phyloP scores from a whole-genome alignment of 176 grass and related monocot genomes.

The Eremochloa ophiuroides region DNA sequence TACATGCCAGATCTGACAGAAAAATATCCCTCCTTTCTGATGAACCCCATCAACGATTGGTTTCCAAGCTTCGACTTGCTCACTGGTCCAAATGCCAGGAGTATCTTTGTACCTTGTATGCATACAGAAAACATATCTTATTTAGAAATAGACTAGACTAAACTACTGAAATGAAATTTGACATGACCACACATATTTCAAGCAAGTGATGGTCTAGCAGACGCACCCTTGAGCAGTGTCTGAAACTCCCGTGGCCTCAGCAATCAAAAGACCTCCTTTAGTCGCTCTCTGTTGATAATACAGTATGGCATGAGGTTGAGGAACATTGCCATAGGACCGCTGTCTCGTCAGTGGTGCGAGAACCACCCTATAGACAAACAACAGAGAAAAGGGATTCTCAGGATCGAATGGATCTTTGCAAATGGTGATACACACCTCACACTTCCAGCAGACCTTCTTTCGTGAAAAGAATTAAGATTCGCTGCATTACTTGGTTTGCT shows the following conservation, averaged over 20 bases:
- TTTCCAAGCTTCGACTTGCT: conserved; percentile 82
- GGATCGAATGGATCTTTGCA: conserved; percentile 14
- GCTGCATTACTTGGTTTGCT: not conserved
- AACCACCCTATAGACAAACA: conserved; percentile 33
- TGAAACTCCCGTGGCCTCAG: conserved; percentile 63
- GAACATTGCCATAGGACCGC: conserved; percentile 39
- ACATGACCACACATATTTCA: not conserved
- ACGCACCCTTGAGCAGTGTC: conserved; percentile 69
- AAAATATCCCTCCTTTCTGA: conserved; percentile 60
- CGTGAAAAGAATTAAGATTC: not conserved
- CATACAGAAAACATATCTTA: not conserved
- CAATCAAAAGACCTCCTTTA: conserved; percentile 54
- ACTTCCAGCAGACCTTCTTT: not conserved
- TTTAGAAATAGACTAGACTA: not conserved
- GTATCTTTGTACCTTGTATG: conserved; percentile 50
- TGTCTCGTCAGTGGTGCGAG: conserved; percentile 63
- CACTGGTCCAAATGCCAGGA: conserved; percentile 68
- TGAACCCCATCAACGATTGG: conserved; percentile 65
- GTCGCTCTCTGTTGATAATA: conserved; percentile 61
- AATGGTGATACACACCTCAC: not conserved
- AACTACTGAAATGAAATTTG: not conserved
- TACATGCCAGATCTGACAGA: conserved; percentile 65
- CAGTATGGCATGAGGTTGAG: conserved; percentile 53
- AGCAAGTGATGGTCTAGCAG: conserved; percentile 14
- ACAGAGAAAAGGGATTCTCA: not conserved